phyloP scores from a whole-genome alignment of 805 yeast genomes.

The Wickerhamiella bombiphila region DNA sequence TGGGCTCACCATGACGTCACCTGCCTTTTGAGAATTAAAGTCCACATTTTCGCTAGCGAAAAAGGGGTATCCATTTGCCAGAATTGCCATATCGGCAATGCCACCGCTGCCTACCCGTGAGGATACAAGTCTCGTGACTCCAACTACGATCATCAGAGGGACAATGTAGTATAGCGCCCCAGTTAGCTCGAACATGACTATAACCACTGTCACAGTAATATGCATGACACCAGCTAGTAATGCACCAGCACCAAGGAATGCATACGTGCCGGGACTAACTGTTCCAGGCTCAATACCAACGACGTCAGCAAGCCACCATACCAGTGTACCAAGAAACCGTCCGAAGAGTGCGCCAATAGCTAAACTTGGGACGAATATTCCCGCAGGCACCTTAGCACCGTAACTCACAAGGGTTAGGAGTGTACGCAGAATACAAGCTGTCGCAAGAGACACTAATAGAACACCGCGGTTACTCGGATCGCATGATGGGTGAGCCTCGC shows the following conservation, averaged over 20 bases:
- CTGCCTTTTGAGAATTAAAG: conserved; percentile 21
- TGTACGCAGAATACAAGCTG: conserved; percentile 63
- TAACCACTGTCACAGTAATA: conserved; percentile 80
- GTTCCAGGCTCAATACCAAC: conserved; percentile 28
- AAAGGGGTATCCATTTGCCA: conserved; percentile 74
- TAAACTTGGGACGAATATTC: conserved; percentile 93
- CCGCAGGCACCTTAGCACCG: conserved; percentile 90
- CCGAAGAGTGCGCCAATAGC: conserved; percentile 96
- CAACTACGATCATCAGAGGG: conserved; percentile 94
- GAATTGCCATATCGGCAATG: conserved; percentile 90
- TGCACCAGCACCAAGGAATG: conserved; percentile 92
- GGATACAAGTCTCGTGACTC: conserved; percentile 66
- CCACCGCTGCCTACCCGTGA: conserved; percentile 73
- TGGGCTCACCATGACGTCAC: conserved; percentile 47
- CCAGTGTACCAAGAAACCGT: conserved; percentile 61
- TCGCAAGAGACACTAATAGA: conserved; percentile 38
- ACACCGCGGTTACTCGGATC: conserved; percentile 13
- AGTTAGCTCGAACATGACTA: conserved; percentile 89
- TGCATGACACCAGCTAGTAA: conserved; percentile 90
- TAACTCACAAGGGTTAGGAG: conserved; percentile 67
- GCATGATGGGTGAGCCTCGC: conserved; percentile 26
- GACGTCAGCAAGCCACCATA: conserved; percentile 34
- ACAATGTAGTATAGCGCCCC: conserved; percentile 86
- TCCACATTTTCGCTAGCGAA: conserved; percentile 56
- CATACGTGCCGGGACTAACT: conserved; percentile 87